phyloP scores from a whole-genome alignment of 2,329 filamentous ascomycete species.

The Cercospora sp. region DNA sequence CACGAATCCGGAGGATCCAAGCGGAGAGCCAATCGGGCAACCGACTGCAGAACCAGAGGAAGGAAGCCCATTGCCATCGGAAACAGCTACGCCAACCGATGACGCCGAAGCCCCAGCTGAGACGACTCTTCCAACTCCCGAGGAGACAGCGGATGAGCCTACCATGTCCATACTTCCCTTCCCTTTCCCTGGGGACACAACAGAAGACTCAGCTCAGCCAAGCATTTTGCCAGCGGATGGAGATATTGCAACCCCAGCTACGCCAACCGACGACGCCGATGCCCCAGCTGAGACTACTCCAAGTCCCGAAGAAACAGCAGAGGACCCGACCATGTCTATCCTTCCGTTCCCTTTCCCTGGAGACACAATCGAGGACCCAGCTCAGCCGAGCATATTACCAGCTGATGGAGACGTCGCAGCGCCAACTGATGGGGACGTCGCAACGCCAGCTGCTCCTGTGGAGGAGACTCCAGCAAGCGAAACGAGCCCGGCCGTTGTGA shows the following conservation, averaged over 20 bases:
- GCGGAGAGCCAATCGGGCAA: neutral
- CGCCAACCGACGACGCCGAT: neutral
- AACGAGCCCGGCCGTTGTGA: neutral
- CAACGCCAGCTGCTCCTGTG: neutral
- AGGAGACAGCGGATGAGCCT: neutral
- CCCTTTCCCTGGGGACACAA: neutral
- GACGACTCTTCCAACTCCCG: neutral
- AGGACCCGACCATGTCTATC: neutral
- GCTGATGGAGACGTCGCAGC: neutral
- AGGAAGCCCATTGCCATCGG: neutral
- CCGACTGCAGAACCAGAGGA: neutral
- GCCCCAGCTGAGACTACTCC: neutral
- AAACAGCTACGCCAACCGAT: neutral
- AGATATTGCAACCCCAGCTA: neutral
- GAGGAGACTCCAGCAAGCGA: neutral
- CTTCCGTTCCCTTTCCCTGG: neutral
- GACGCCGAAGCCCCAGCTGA: neutral
- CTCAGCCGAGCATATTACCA: neutral
- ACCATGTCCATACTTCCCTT: neutral
- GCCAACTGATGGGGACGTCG: neutral
- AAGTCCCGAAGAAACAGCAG: neutral
- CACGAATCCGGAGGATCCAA: neutral
- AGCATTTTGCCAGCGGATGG: neutral
- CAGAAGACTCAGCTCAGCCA: neutral
- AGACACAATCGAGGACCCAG: neutral